phyloP scores from a whole-genome alignment of 176 grass and related monocot species.

The Lolium rigidum region DNA sequence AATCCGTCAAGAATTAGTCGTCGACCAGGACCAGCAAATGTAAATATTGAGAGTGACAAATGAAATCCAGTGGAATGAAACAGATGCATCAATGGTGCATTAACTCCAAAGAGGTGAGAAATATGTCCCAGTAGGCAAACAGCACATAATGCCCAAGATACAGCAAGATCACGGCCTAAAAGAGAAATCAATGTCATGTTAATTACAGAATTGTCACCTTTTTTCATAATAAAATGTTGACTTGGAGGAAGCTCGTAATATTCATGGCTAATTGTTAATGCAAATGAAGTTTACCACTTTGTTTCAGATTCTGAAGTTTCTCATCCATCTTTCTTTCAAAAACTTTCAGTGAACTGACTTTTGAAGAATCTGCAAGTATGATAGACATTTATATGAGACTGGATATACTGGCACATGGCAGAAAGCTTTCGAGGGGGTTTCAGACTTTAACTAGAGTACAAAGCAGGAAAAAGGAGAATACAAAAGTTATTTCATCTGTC shows the following conservation, averaged over 20 bases:
- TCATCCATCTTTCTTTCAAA: conserved; percentile 94
- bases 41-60: conserved; percentile 90
- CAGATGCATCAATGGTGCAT: conserved; percentile 64
- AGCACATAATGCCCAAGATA: conserved; percentile 96
- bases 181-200: conserved; percentile 33
- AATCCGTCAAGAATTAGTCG: conserved; percentile 87
- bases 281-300: conserved; percentile 70
- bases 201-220: neutral
- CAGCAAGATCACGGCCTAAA: conserved; percentile 90
- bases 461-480: neutral
- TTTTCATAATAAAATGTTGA: conserved; percentile 8
- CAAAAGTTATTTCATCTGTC: neutral
- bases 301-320: conserved; percentile 81
- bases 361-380: conserved; percentile 70
- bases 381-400: conserved; percentile 41
- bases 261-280: conserved; percentile 35
- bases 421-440: neutral
- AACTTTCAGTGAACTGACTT: conserved; percentile 57
- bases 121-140: conserved; percentile 86
- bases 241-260: conserved; percentile 25
- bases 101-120: conserved; percentile 79
- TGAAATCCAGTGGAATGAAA: conserved; percentile 94
- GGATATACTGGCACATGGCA: neutral
- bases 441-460: conserved; percentile 4
- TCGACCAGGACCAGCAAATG: conserved; percentile 84